Conservation (phyloP, 208 protist genomes). For the Willaertia magna region DNA sequence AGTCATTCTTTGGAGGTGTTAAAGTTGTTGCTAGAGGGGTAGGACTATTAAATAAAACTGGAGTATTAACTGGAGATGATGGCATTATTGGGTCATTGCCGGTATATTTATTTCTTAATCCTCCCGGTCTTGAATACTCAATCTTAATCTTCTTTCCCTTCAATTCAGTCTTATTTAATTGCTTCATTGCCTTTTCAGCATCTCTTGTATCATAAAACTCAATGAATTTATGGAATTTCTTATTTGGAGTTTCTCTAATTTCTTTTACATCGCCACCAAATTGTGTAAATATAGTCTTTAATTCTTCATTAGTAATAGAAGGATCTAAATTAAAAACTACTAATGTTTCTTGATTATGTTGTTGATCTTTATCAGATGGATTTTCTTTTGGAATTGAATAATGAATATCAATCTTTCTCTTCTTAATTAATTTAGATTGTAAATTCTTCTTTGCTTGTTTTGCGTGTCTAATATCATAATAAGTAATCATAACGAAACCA, state of each 20-base stretch:
- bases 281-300: conserved; percentile 31
- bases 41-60: neutral
- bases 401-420: conserved; percentile 32
- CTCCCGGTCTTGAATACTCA: conserved; percentile 33
- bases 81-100: neutral
- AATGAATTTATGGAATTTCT: conserved; percentile 47
- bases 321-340: conserved; percentile 50
- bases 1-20: neutral
- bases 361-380: conserved; percentile 16
- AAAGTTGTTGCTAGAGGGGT: neutral
- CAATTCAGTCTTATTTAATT: conserved; percentile 42
- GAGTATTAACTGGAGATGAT: neutral
- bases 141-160: conserved; percentile 40
- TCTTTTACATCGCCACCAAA: conserved; percentile 46
- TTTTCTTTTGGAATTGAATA: conserved; percentile 33
- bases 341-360: conserved; percentile 47
- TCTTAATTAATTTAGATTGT: conserved; percentile 13
- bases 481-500: conserved; percentile 47
- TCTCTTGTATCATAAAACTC: conserved; percentile 49
- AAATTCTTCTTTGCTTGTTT: conserved; percentile 36
- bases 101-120: conserved; percentile 5
- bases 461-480: conserved; percentile 45
- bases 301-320: conserved; percentile 21
- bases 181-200: conserved; percentile 36
- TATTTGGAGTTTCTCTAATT: conserved; percentile 50